These are phyloP conservation scores for Lepraria neglecta DNA, from an alignment of 495 filamentous ascomycete genomes.

Conservation along the genomic window DNA sequence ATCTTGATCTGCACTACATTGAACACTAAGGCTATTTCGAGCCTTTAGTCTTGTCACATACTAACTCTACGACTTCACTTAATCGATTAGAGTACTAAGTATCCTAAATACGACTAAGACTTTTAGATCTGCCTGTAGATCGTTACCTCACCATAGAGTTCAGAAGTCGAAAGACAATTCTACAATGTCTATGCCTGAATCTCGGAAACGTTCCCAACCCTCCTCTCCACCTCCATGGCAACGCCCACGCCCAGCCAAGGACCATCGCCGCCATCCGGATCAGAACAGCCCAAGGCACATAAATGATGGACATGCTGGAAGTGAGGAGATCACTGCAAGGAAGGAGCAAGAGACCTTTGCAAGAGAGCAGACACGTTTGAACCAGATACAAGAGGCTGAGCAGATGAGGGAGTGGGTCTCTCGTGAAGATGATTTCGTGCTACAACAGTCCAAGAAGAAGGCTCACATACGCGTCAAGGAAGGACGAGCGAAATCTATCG, in stretches of 20 bases:
- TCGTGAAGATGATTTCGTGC: conserved; percentile 90
- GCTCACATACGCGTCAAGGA: conserved; percentile 94
- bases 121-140: neutral
- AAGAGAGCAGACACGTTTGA: conserved; percentile 49
- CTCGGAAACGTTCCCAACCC: conserved; percentile 16
- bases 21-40: neutral
- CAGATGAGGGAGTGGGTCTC: conserved; percentile 80
- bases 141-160: neutral
- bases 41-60: neutral
- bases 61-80: neutral
- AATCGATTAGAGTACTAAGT: neutral
- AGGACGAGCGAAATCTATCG: conserved; percentile 84
- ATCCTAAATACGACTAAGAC: too few species aligned
- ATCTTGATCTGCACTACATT: too few species aligned
- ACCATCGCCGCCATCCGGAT: conserved; percentile 13
- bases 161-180: neutral
- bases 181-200: conserved; percentile 5
- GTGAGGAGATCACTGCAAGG: conserved; percentile 7
- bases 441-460: conserved; percentile 97
- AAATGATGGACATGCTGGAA: neutral
- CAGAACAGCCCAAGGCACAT: conserved; percentile 20
- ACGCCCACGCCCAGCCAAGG: conserved; percentile 14
- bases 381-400: conserved; percentile 63
- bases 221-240: conserved; percentile 18
- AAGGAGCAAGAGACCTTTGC: conserved; percentile 27